Evolutionary conservation across 176 grass and related monocot genomes (phyloP).

Genomic region (Luzula sylvatica): DNA sequence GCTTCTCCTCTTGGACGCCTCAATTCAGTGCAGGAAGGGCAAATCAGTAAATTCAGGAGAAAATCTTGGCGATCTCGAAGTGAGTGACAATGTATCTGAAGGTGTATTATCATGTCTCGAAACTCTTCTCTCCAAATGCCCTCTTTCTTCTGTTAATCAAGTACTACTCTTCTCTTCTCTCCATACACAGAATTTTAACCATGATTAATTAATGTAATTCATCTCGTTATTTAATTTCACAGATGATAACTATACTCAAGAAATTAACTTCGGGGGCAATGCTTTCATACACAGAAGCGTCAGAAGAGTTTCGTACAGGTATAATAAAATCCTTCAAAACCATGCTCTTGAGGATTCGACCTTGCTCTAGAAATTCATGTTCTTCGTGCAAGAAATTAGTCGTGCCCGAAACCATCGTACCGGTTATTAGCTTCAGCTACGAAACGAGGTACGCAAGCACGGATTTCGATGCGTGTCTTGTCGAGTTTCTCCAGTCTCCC

Average conservation of each 20-base stretch:
- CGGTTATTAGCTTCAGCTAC: conserved; percentile 17
- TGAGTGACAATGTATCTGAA: too few relatives aligned
- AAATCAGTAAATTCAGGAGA: too few relatives aligned
- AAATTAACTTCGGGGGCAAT: too few relatives aligned
- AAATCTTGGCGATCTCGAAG: too few relatives aligned
- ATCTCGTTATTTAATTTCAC: neutral
- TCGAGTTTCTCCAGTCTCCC: conserved; percentile 83
- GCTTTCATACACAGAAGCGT: conserved; percentile 60
- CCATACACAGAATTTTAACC: conserved; percentile 33
- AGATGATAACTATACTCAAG: conserved; percentile 76
- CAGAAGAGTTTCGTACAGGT: conserved; percentile 74
- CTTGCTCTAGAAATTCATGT: too few relatives aligned
- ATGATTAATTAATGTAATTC: neutral
- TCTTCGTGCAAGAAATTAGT: conserved; percentile 59
- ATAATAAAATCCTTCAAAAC: conserved; percentile 75
- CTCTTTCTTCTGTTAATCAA: too few relatives aligned
- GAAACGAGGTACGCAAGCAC: conserved; percentile 11
- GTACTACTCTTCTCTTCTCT: too few relatives aligned
- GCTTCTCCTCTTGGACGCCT: too few relatives aligned
- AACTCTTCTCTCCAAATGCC: too few relatives aligned
- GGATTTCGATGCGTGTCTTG: conserved; percentile 54
- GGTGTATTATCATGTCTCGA: too few relatives aligned
- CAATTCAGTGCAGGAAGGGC: too few relatives aligned
- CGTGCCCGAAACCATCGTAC: conserved; percentile 25
- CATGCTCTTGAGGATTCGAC: conserved; percentile 55